phyloP scores from a whole-genome alignment of 495 filamentous ascomycete genomes.

The Cetradonia linearis region DNA sequence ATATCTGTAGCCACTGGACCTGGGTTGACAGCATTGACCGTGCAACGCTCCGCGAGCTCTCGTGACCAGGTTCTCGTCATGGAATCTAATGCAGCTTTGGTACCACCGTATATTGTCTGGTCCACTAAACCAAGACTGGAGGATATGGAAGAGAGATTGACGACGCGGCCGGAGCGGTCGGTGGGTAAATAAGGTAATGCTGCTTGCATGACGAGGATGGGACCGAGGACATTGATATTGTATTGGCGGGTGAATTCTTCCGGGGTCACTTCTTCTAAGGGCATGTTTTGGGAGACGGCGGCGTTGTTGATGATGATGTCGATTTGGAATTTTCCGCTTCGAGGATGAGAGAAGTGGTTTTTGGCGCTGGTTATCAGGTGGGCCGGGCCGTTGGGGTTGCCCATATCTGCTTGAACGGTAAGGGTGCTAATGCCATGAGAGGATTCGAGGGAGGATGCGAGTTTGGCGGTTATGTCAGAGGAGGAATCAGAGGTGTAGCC shows the following conservation, averaged over 20 bases:
- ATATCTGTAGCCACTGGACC: slow-evolving; percentile 79
- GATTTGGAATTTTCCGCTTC: slow-evolving; percentile 50
- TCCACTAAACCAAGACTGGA: slow-evolving; percentile 56
- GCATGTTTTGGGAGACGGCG: slow-evolving; percentile 52
- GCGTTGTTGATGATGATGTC: slow-evolving; percentile 90
- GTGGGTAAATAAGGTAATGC: slow-evolving; percentile 57
- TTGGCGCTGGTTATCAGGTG: slow-evolving; percentile 38
- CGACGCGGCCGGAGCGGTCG: slow-evolving; percentile 66
- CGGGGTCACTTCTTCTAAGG: slow-evolving; percentile 45
- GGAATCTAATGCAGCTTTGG: slow-evolving; percentile 81
- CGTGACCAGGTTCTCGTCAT: slow-evolving; percentile 86
- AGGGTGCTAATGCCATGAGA: slow-evolving; percentile 37
- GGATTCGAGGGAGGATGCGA: slow-evolving; percentile 36
- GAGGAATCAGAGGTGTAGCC: slow-evolving; percentile 60
- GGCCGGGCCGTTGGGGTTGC: slow-evolving; percentile 35
- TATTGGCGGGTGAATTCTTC: slow-evolving; percentile 63
- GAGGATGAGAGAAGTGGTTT: slow-evolving; percentile 41
- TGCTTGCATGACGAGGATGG: slow-evolving; percentile 69
- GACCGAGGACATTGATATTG: slow-evolving; percentile 75
- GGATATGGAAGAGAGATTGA: slow-evolving; percentile 67
- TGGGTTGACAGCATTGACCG: slow-evolving; percentile 83
- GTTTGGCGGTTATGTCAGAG: slow-evolving; percentile 31
- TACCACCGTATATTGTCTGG: slow-evolving; percentile 76
- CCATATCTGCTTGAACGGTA: slow-evolving; percentile 48
- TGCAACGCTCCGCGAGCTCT: slow-evolving; percentile 66